These are phyloP conservation scores for Phaseolus coccineus DNA, from an alignment of 331 rosid genomes.

Conservation along the genomic window DNA sequence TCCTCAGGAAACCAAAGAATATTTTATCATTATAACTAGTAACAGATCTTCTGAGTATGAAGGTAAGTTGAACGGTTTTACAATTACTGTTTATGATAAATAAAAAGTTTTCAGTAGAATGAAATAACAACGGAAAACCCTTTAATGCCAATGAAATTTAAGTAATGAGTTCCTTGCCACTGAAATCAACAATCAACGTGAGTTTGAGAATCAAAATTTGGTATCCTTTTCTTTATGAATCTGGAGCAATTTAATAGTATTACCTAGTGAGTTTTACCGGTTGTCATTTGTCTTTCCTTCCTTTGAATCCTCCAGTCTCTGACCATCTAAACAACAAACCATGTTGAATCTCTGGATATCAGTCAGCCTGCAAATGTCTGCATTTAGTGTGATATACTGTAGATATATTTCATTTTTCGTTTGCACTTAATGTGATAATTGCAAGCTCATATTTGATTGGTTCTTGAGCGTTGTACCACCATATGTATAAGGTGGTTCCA, in stretches of 20 bases:
- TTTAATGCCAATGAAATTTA: constrained; percentile 7
- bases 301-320: not conserved
- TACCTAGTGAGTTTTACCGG: constrained; percentile 13
- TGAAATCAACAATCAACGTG: constrained; percentile 2
- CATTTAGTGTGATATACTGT: not conserved
- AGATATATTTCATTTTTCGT: not conserved
- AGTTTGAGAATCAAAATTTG: constrained; percentile 23
- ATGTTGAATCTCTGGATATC: not conserved
- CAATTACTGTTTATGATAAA: not conserved
- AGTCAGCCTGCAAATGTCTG: not conserved
- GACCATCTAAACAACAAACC: constrained; percentile 18
- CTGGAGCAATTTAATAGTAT: not conserved
- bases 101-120: not conserved
- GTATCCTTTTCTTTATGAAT: not conserved
- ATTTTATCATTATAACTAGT: not conserved
- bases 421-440: not conserved
- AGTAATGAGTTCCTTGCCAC: not conserved
- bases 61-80: not conserved
- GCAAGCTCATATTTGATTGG: not conserved
- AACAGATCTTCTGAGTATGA: not conserved
- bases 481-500: not conserved
- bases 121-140: not conserved
- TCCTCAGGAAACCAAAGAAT: not conserved
- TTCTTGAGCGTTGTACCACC: constrained; percentile 1
- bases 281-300: constrained; percentile 16